Base-by-base conservation (phyloP, 176 grass and related monocot species). In the Carex cristatella region DNA sequence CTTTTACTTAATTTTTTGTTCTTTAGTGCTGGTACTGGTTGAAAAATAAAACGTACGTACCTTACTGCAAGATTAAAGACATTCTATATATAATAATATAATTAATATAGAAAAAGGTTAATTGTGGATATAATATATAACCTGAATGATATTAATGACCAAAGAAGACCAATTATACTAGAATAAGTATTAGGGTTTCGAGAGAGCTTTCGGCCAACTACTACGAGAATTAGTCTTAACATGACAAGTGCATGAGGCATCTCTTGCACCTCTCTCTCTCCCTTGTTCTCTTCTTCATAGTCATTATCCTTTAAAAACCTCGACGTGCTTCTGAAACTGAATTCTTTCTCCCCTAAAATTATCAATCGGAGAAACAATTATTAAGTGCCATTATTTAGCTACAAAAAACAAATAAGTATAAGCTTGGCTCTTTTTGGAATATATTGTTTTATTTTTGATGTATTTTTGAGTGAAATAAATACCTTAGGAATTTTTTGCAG, bases 151-250 rank as follows among this genome's bases (percentile, higher is more conserved):
- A 89, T 65, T 35, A 89, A 42, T 37, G 87, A 89, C 87, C 87
- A 89, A 12, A 89, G 87, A 19, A 89, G 76, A 53, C 87, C 87
- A 14, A 89, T 16, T 23, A 89, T 56, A 16, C 76, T 89, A 12
- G 87, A 85, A 32, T 89, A 89, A 10, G 87, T 89, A 66, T 89
- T 89, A 11, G 87, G 87, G 44, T 89, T 89, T 15, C 83, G 87
- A 53, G 83, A 89, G 15, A 89, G 83, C 59, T 89, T 89, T 15
- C 83, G 51, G 35, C 76, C 87, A 70, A 89, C 83, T 1, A 89
- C 42, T 2, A 68, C 28, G 2, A 89, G 76, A 33, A 89, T 89
- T 42, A 89, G 87, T 51, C 53, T 85, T 54, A 85, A 12, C 87
- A 85, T 89, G 12, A 89, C 87, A 28, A 53, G 57, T 30, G 87